Base-by-base conservation (phyloP, 441 rosid species). In the Syzygium malaccense region DNA sequence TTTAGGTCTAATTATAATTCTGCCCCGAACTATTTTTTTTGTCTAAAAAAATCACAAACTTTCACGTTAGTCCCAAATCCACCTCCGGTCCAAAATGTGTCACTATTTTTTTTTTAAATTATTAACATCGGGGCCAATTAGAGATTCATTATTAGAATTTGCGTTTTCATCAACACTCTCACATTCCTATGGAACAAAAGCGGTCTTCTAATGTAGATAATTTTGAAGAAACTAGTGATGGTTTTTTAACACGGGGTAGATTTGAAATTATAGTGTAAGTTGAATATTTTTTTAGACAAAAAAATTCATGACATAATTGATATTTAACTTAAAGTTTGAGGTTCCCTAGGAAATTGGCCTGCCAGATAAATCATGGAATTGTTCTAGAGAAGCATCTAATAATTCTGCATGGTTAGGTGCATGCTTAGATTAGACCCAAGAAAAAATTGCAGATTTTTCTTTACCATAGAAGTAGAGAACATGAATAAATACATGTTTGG, bases 121-220 rank as follows among this genome's bases (percentile, higher is more conserved):
- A 20, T 68, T 9, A 71, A 37, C 28, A 71, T 37, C 0, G 7
- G 8, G 7, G 7, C 10, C 3, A 23, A 8, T 33, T 33, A 68
- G 41, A 68, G 8, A 26, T 18, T 3, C 0, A 68, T 0, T 68
- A 68, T 68, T 0, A 10, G 1, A 33, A 33, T 48, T 4, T 9
- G 0, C 6, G 26, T 68, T 12, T 68, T 68, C 26, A 68, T 11
- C 8, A 0, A 33, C 2, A 68, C 0, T 10, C 7, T 32, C 1
- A 68, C 14, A 19, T 68, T 68, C 8, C 4, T 18, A 33, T 33
- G 3, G 25, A 68, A 68, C 10, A 10, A 1, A 13, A 19, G 23
- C 2, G 19, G 48, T 33, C 28, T 68, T 13, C 8, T 8, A 33
- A 68, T 68, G 13, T 33, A 4, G 49, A 10, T 33, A 68, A 68